Conservation (phyloP, 129 eudicot species). For the Smallanthus sonchifolius region DNA sequence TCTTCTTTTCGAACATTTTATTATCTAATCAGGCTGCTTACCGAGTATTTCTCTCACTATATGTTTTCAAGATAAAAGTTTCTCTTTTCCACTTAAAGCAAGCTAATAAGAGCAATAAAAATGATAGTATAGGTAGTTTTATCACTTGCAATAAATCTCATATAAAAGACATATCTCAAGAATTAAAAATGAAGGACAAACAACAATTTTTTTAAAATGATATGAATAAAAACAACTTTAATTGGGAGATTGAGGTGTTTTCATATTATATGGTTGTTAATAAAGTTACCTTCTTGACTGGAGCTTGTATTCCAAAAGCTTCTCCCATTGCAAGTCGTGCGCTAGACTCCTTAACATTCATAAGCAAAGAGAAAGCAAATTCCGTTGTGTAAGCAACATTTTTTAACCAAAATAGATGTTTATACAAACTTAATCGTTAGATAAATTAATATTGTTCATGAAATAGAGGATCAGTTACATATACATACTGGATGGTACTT, state of each 20-base stretch:
- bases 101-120: neutral
- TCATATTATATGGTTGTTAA: neutral
- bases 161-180: neutral
- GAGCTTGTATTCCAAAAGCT: slow-evolving; percentile 89
- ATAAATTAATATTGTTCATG: neutral
- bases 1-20: neutral
- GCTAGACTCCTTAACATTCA: slow-evolving; percentile 76
- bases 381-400: slow-evolving; percentile 6
- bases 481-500: slow-evolving; percentile 95
- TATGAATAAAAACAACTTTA: neutral
- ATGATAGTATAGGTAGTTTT: neutral
- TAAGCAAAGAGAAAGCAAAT: slow-evolving; percentile 8
- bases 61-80: too few relatives aligned
- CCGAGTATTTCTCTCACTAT: neutral
- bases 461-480: slow-evolving; percentile 1
- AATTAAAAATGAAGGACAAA: neutral
- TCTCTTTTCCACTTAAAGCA: neutral
- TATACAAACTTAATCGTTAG: neutral
- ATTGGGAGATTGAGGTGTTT: slow-evolving; percentile 4
- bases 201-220: neutral
- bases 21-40: neutral
- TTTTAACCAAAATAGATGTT: slow-evolving; percentile 2
- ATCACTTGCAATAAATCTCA: neutral
- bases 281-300: slow-evolving; percentile 67
- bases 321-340: slow-evolving; percentile 95